Percentiles rank a stretch among this genome's conserved stretches.
phyloP scores from a whole-genome alignment of 1,284 basidiomycete genomes.

The Naganishia cerealis region DNA sequence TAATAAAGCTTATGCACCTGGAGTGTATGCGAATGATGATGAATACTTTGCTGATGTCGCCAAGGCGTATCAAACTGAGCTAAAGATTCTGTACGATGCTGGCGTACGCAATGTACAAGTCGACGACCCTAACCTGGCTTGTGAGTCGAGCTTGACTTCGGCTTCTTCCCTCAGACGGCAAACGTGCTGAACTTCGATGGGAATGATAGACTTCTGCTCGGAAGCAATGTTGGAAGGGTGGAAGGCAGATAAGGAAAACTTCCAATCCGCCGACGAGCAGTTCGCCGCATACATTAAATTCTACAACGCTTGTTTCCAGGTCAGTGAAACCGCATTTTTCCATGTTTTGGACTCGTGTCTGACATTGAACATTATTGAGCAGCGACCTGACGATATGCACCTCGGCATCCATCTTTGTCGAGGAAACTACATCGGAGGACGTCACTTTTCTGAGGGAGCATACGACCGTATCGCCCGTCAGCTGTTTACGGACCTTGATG shows the following conservation, averaged over 20 bases:
- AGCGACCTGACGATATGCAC: conserved; percentile 65
- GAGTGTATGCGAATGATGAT: conserved; percentile 37
- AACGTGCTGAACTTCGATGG: conserved; percentile 39
- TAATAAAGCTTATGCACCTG: conserved; percentile 41
- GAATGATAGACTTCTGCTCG: conserved; percentile 38
- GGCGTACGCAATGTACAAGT: conserved; percentile 52
- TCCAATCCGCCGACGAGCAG: conserved; percentile 64
- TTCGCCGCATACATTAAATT: conserved; percentile 68
- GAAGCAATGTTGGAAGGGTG: conserved; percentile 45
- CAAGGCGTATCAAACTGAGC: conserved; percentile 67
- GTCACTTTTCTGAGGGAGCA: conserved; percentile 70
- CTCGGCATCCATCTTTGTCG: conserved; percentile 74
- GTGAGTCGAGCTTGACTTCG: conserved; percentile 34
- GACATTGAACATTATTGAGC: not conserved
- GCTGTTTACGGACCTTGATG: conserved; percentile 69
- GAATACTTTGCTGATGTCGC: conserved; percentile 34
- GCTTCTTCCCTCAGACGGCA: conserved; percentile 64
- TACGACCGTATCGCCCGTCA: conserved; percentile 71
- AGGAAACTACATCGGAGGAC: conserved; percentile 71
- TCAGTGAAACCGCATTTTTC: not conserved
- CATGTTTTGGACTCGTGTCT: not conserved
- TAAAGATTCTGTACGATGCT: conserved; percentile 67
- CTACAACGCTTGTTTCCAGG: conserved; percentile 66
- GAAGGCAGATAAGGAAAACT: conserved; percentile 63
- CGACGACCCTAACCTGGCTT: conserved; percentile 43